Conservation (phyloP, 2,329 filamentous ascomycete species). For the Ceratocystis eucalypticola region DNA sequence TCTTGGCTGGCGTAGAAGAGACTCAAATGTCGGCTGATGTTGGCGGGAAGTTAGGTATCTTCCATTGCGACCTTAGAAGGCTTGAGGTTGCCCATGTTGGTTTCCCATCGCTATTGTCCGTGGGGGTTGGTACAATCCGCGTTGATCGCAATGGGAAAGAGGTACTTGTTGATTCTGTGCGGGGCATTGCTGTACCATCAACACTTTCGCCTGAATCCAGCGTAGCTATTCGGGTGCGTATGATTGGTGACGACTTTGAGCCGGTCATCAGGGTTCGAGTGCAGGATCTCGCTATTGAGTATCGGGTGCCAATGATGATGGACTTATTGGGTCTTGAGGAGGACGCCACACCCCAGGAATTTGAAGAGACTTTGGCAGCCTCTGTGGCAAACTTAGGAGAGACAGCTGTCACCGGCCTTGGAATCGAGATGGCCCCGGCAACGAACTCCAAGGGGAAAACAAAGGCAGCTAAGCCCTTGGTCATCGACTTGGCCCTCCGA, state of each 20-base stretch:
- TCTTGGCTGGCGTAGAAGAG: conserved; percentile 52
- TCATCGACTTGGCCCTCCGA: conserved; percentile 59
- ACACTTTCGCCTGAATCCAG: conserved; percentile 24
- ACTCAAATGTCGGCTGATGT: conserved; percentile 49
- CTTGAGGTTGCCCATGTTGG: conserved; percentile 69
- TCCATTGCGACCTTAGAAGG: conserved; percentile 45
- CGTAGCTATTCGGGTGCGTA: conserved; percentile 66
- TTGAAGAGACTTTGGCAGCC: conserved; percentile 60
- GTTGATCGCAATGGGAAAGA: conserved; percentile 54
- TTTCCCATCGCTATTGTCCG: conserved; percentile 66
- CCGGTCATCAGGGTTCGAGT: conserved; percentile 80
- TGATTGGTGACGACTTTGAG: conserved; percentile 90
- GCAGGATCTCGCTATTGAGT: conserved; percentile 74
- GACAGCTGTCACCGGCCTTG: conserved; percentile 37
- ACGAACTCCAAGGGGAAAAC: conserved; percentile 20
- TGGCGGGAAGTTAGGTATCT: conserved; percentile 53
- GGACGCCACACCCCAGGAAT: conserved; percentile 54
- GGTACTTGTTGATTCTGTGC: conserved; percentile 50
- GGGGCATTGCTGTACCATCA: conserved; percentile 21
- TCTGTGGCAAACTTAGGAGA: conserved; percentile 69
- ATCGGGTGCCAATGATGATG: conserved; percentile 71
- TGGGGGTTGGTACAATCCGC: conserved; percentile 53
- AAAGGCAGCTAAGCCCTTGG: conserved; percentile 40
- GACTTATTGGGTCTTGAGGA: conserved; percentile 59
- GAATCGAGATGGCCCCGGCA: conserved; percentile 18